phyloP scores from a whole-genome alignment of 257 asterid species.

The Solanum chilense region DNA sequence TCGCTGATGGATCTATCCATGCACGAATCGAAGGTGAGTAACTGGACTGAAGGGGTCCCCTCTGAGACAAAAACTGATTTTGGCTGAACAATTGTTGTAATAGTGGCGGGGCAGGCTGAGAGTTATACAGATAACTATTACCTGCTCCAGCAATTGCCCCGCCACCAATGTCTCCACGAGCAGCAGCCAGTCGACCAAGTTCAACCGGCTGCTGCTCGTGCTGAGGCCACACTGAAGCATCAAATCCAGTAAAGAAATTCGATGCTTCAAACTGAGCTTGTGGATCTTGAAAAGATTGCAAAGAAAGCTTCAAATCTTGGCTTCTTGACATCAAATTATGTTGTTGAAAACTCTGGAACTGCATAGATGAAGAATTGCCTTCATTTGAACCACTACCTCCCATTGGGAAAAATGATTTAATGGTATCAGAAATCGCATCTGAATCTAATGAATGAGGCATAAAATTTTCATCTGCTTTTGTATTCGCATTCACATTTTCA shows the following conservation, averaged over 20 bases:
- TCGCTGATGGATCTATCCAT: slow-evolving; percentile 71
- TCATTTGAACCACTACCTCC: slow-evolving; percentile 49
- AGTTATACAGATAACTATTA: slow-evolving; percentile 32
- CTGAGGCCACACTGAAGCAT: not conserved
- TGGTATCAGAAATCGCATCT: slow-evolving; percentile 68
- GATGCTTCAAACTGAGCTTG: not conserved
- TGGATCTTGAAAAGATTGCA: slow-evolving; percentile 68
- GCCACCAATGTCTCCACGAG: slow-evolving; percentile 23
- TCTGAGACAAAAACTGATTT: slow-evolving; percentile 66
- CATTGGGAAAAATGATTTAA: slow-evolving; percentile 79
- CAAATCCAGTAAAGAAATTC: not conserved
- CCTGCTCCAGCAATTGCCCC: slow-evolving; percentile 12
- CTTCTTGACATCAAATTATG: slow-evolving; percentile 41
- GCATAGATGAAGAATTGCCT: slow-evolving; percentile 51
- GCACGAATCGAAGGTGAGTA: slow-evolving; percentile 94
- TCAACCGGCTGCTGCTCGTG: slow-evolving; percentile 20
- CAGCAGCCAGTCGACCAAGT: slow-evolving; percentile 14
- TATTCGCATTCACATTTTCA: not conserved
- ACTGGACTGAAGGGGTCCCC: slow-evolving; percentile 99
- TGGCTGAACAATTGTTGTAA: slow-evolving; percentile 57
- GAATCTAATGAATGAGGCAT: slow-evolving; percentile 72
- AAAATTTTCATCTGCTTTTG: slow-evolving; percentile 6
- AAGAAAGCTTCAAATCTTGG: slow-evolving; percentile 79
- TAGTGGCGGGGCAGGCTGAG: slow-evolving; percentile 43
- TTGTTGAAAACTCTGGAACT: slow-evolving; percentile 46